Evolutionary conservation across 2,329 filamentous ascomycete genomes (phyloP), one percentile per base, ranked within the genome.

Genomic region (Pezizomycotina sp.): DNA sequence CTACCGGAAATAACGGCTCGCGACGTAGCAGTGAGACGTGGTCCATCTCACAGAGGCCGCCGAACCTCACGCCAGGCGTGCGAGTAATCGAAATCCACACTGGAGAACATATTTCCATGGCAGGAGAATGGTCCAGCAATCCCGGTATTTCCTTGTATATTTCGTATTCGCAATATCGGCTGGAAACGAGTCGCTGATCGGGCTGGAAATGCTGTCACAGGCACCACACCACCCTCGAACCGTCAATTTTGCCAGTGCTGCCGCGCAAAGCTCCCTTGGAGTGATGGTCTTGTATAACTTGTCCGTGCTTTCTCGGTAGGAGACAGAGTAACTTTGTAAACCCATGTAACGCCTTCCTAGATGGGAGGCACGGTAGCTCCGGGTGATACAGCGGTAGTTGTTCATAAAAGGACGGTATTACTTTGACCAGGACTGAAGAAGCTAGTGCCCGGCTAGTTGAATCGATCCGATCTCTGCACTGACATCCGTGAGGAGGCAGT

Each of bases 61-160:
- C 86, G 48, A 92, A 82, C 15, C 76, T 67, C 74, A 77, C 1
- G 91, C 63, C 34, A 0, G 81, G 80, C 42, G 75, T 82, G 52
- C 82, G 82, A 59, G 92, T 76, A 9, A 95, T 59, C 29, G 71
- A 74, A 50, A 86, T 77, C 89, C 89, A 98, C 20, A 93, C 64
- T 0, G 81, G 71, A 72, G 63, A 22, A 95, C 77, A 50, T 80
- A 92, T 53, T 80, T 83, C 82, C 86, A 93, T 0, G 89, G 89
- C 3, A 89, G 66, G 15, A 95, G 63, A 1, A 95, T 55, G 0
- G 75, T 89, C 82, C 83, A 95, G 0, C 66, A 74, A 0, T 77
- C 76, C 30, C 1, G 89, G 89, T 10, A 95, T 89, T 2, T 67
- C 60, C 1, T 80, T 79, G 50, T 93, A 83, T 6, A 60, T 62